phyloP scores from a whole-genome alignment of 2,329 filamentous ascomycete genomes.

The Xylaria arbuscula region DNA sequence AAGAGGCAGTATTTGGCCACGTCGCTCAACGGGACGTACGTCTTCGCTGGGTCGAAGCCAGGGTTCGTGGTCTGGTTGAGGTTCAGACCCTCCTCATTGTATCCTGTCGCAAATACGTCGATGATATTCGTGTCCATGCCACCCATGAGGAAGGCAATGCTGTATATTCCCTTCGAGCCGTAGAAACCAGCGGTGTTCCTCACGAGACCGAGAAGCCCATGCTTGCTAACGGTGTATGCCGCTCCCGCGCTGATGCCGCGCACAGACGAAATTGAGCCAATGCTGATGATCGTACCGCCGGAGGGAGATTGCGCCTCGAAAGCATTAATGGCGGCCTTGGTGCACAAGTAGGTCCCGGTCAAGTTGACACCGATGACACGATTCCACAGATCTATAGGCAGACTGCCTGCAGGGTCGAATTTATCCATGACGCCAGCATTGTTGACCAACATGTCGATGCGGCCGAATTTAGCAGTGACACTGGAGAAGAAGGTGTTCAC shows the following conservation, averaged over 20 bases:
- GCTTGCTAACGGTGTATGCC: conserved; percentile 65
- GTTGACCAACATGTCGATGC: conserved; percentile 69
- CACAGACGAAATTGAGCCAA: conserved; percentile 38
- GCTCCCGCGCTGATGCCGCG: conserved; percentile 51
- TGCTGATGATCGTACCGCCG: conserved; percentile 46
- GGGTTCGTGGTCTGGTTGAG: conserved; percentile 45
- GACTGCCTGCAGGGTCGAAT: conserved; percentile 63
- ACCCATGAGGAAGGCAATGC: conserved; percentile 62
- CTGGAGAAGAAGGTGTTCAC: conserved; percentile 48
- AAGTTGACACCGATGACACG: conserved; percentile 66
- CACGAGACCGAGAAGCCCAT: conserved; percentile 64
- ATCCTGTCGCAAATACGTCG: conserved; percentile 54
- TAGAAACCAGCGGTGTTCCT: conserved; percentile 69
- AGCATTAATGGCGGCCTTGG: conserved; percentile 61
- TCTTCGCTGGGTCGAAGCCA: conserved; percentile 46
- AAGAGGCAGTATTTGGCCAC: conserved; percentile 53
- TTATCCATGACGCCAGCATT: conserved; percentile 68
- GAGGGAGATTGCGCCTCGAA: conserved; percentile 55
- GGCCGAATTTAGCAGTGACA: conserved; percentile 51
- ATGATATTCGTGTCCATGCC: conserved; percentile 67
- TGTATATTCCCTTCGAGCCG: conserved; percentile 63
- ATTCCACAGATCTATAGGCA: conserved; percentile 62
- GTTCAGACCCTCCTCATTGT: conserved; percentile 50
- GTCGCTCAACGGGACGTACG: conserved; percentile 48
- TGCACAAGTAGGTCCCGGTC: conserved; percentile 64